phyloP scores from a whole-genome alignment of 495 filamentous ascomycete species.

The Tuber borchii region DNA sequence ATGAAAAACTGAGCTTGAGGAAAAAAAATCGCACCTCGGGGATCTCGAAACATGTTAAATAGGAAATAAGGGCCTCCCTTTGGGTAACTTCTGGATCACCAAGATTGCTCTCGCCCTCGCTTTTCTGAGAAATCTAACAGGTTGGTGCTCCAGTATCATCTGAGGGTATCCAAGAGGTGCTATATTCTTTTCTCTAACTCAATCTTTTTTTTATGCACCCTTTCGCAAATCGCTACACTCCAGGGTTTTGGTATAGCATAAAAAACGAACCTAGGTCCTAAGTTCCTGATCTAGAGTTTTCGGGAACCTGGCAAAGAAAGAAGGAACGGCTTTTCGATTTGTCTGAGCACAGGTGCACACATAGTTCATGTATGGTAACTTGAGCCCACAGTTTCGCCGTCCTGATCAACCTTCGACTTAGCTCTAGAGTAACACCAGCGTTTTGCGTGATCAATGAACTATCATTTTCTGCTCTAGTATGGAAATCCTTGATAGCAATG shows the following conservation, averaged over 20 bases:
- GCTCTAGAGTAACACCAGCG: not conserved
- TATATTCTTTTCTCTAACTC: not conserved
- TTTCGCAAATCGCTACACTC: not conserved
- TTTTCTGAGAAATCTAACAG: not conserved
- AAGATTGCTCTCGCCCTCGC: not conserved
- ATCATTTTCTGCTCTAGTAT: not conserved
- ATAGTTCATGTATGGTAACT: not conserved
- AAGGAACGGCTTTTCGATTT: not conserved
- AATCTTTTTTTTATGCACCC: not conserved
- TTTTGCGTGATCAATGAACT: not conserved
- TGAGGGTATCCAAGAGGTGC: not conserved
- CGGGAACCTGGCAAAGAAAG: not conserved
- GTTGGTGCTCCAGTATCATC: not conserved
- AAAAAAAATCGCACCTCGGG: not conserved
- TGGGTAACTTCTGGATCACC: not conserved
- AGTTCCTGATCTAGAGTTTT: not conserved
- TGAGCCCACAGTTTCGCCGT: not conserved
- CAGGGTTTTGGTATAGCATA: not conserved
- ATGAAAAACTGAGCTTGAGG: not conserved
- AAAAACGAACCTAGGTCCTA: not conserved
- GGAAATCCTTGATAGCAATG: not conserved
- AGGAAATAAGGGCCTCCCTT: not conserved
- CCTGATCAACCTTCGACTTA: not conserved
- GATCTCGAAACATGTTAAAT: not conserved
- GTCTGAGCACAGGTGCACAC: not conserved